A percentile compares a stretch with the other conserved stretches of the same genome.
phyloP scores from a whole-genome alignment of 371 early-diverging fungal genomes.

The Apophysomyces sp. region DNA sequence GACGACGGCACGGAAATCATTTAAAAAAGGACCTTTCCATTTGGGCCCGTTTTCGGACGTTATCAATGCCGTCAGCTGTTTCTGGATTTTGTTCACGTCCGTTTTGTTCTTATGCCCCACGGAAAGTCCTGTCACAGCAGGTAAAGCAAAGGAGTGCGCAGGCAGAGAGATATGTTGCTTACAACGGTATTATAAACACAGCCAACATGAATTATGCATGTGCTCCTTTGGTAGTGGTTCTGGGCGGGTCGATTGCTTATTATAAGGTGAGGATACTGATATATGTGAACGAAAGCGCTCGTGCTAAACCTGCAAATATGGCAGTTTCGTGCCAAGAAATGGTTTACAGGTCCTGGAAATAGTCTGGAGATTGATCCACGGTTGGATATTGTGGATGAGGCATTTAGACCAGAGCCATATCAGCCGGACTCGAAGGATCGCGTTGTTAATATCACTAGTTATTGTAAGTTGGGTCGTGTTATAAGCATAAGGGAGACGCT shows the following conservation, averaged over 20 bases:
- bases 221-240: conserved; percentile 35
- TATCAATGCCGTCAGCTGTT: conserved; percentile 45
- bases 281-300: too few relatives aligned
- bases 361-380: neutral
- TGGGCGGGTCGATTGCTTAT: conserved; percentile 32
- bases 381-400: neutral
- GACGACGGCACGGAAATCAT: conserved; percentile 35
- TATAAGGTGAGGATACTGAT: conserved; percentile 28
- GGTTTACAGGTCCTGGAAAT: conserved; percentile 46
- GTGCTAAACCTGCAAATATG: too few relatives aligned
- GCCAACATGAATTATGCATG: conserved; percentile 50
- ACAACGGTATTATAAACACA: too few relatives aligned
- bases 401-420: neutral
- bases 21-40: conserved; percentile 52
- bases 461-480: neutral
- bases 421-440: neutral
- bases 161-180: neutral
- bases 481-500: too few relatives aligned
- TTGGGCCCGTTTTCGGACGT: conserved; percentile 52
- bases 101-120: conserved; percentile 62
- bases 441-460: neutral
- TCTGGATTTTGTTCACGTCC: conserved; percentile 63
- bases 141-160: neutral
- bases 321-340: conserved; percentile 47
- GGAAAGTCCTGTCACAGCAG: conserved; percentile 54